Conservation (phyloP, 768 basidiomycete genomes). For the Phylloporus arenicola region DNA sequence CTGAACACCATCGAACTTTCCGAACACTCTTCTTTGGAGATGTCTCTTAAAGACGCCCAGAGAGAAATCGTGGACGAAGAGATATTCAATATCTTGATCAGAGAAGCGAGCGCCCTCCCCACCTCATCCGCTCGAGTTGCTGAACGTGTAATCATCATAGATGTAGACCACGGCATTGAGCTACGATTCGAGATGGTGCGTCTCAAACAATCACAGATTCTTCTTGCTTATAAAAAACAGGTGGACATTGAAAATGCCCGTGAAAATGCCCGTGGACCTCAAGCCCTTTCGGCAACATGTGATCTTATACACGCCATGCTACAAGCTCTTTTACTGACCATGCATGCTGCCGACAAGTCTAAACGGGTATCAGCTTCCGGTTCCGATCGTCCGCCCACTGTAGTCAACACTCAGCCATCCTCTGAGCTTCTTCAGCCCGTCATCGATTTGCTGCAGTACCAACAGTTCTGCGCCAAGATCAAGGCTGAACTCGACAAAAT, state of each 20-base stretch:
- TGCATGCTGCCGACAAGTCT: constrained; percentile 47
- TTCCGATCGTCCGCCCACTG: constrained; percentile 22
- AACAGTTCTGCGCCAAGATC: constrained; percentile 63
- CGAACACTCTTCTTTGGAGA: constrained; percentile 41
- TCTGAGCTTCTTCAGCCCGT: constrained; percentile 64
- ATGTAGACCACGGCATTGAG: constrained; percentile 66
- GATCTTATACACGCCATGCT: constrained; percentile 65
- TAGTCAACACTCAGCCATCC: constrained; percentile 14
- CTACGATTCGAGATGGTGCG: constrained; percentile 70
- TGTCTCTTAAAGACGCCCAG: constrained; percentile 53
- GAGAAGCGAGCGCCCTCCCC: constrained; percentile 70
- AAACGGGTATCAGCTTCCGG: constrained; percentile 32
- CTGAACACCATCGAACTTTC: constrained; percentile 33
- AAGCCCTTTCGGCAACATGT: constrained; percentile 38
- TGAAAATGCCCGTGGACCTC: constrained; percentile 7
- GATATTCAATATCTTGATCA: constrained; percentile 67
- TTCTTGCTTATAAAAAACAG: constrained; percentile 22
- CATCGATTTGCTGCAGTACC: constrained; percentile 76
- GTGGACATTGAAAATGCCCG: constrained; percentile 26
- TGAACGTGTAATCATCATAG: constrained; percentile 70
- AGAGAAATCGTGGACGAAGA: constrained; percentile 75
- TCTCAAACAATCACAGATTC: constrained; percentile 3
- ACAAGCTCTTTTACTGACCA: constrained; percentile 57
- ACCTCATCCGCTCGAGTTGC: constrained; percentile 75
- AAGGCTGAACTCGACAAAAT: constrained; percentile 52